Evolutionary conservation across 73 alveolate genomes (phyloP).

Genomic region (Tetrahymena elliotti): DNA sequence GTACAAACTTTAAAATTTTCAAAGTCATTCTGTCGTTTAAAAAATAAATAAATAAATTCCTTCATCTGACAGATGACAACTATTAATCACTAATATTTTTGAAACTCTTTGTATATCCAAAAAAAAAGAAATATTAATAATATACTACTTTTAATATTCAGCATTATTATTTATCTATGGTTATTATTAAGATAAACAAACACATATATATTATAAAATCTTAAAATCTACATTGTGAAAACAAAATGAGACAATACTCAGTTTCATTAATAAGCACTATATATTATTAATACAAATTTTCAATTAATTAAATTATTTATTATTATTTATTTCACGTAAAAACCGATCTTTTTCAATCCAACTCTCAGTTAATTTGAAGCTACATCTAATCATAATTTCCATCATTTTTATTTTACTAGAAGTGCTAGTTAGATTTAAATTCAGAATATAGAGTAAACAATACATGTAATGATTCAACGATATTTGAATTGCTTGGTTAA

Average conservation of each 20-base stretch:
- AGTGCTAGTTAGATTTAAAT: slow-evolving; percentile 80
- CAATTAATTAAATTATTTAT: too few relatives aligned
- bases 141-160: too few relatives aligned
- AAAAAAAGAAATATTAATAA: too few relatives aligned
- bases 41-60: too few relatives aligned
- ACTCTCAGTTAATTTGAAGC: not conserved
- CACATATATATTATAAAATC: too few relatives aligned
- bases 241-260: not conserved
- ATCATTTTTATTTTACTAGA: slow-evolving; percentile 43
- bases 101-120: not conserved
- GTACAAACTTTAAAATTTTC: not conserved
- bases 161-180: too few relatives aligned
- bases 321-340: too few relatives aligned
- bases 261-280: not conserved
- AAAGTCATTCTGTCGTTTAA: not conserved
- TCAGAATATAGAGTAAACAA: slow-evolving; percentile 87
- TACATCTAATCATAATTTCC: not conserved
- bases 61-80: not conserved
- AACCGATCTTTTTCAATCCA: not conserved
- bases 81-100: not conserved
- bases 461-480: slow-evolving; percentile 89
- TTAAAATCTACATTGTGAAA: not conserved
- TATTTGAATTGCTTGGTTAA: slow-evolving; percentile 65
- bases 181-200: not conserved
- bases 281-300: too few relatives aligned